Conservation (phyloP, 768 basidiomycete genomes). For the Udeniomyces megalosporus region DNA sequence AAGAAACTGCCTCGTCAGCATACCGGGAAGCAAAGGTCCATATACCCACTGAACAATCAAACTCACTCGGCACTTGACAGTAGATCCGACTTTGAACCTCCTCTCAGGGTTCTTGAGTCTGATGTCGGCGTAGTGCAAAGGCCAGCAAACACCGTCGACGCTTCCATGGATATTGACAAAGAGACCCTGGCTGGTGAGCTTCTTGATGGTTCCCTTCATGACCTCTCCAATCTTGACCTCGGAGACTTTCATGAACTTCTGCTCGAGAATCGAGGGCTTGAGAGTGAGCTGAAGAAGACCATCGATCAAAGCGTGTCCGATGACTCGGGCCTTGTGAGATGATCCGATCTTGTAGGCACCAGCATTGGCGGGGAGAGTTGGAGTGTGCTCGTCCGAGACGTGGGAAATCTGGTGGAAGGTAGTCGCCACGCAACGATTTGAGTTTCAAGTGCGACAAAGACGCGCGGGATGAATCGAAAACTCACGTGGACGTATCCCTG, state of each 20-base stretch:
- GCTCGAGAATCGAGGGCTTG: slow-evolving; percentile 62
- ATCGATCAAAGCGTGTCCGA: slow-evolving; percentile 69
- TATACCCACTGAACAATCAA: background rate
- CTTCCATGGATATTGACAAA: slow-evolving; percentile 75
- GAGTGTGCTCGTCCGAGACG: slow-evolving; percentile 75
- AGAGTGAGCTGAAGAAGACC: slow-evolving; percentile 77
- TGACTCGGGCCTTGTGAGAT: slow-evolving; percentile 68
- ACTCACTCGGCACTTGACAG: slow-evolving; percentile 70
- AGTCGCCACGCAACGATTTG: background rate
- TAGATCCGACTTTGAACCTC: slow-evolving; percentile 66
- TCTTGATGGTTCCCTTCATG: slow-evolving; percentile 67
- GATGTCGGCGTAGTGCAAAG: slow-evolving; percentile 89
- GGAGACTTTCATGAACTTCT: slow-evolving; percentile 64
- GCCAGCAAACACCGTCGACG: slow-evolving; percentile 86
- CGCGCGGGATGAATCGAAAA: slow-evolving; percentile 9
- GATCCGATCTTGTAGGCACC: slow-evolving; percentile 69
- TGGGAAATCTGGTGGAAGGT: slow-evolving; percentile 67
- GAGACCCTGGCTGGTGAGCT: slow-evolving; percentile 58
- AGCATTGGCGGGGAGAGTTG: slow-evolving; percentile 49
- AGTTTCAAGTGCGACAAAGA: too few species aligned
- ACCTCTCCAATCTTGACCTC: slow-evolving; percentile 74
- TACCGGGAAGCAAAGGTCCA: background rate
- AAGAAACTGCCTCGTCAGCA: background rate
- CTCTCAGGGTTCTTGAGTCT: slow-evolving; percentile 80
- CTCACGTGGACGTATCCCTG: slow-evolving; percentile 79